Conservation (phyloP, 306 rosid species). For the Trichosanthes truncata region DNA sequence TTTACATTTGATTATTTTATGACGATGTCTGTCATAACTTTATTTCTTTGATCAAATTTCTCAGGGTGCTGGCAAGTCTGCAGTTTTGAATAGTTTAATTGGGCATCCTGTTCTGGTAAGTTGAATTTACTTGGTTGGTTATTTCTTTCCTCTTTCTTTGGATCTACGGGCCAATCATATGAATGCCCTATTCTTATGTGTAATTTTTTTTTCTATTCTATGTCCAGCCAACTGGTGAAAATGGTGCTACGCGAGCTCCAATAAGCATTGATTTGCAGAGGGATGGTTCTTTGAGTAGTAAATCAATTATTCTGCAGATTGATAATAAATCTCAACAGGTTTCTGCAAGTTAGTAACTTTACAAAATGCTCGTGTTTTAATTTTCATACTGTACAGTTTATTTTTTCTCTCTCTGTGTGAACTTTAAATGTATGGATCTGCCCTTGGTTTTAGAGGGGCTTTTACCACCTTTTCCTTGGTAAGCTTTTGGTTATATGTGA, state of each 20-base stretch:
- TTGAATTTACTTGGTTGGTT: conserved; percentile 8
- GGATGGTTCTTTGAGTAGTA: conserved; percentile 83
- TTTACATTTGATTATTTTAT: background rate
- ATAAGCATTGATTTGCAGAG: conserved; percentile 83
- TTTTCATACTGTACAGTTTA: background rate
- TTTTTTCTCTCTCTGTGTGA: background rate
- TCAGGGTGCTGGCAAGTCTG: conserved; percentile 96
- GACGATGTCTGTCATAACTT: background rate
- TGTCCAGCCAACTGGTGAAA: conserved; percentile 92
- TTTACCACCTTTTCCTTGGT: background rate
- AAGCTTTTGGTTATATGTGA: background rate
- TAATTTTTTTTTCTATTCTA: conserved; percentile 13
- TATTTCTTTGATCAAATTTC: background rate
- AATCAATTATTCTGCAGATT: conserved; percentile 82
- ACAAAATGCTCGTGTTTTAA: background rate
- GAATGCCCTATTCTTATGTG: background rate
- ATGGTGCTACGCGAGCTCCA: conserved; percentile 97
- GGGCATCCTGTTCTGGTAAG: conserved; percentile 97
- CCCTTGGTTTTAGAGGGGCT: background rate
- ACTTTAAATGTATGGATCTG: background rate
- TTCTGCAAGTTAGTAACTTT: conserved; percentile 71
- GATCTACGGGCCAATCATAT: background rate
- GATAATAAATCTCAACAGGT: conserved; percentile 93
- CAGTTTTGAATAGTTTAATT: conserved; percentile 82
- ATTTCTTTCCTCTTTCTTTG: background rate